A percentile compares a stretch with the other conserved stretches of the same genome.
Evolutionary conservation across 1,284 basidiomycete species (phyloP).

Genomic region (Schizophyllum commune): DNA sequence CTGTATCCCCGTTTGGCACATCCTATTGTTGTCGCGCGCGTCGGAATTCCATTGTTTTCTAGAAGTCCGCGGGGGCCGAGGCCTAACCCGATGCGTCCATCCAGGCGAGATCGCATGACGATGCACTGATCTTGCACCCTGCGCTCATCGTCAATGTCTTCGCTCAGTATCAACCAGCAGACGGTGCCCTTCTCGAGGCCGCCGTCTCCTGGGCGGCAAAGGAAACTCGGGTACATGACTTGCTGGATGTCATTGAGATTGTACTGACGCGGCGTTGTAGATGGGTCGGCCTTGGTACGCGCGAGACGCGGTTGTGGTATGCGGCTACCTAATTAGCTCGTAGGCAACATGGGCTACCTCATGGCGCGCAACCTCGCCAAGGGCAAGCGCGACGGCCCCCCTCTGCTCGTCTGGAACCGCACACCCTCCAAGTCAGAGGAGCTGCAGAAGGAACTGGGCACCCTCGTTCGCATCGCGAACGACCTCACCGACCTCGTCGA

Average conservation of each 20-base stretch:
- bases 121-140: not conserved
- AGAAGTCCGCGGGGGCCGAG: not conserved
- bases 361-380: conserved; percentile 75
- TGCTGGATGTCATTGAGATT: not conserved
- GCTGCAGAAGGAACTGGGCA: conserved; percentile 47
- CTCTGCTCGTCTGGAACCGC: conserved; percentile 67
- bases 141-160: not conserved
- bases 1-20: not conserved
- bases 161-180: not conserved
- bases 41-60: not conserved
- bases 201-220: not conserved
- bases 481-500: conserved; percentile 48
- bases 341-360: conserved; percentile 45
- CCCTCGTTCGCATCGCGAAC: conserved; percentile 46
- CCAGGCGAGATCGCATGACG: not conserved
- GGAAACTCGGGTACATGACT: not conserved
- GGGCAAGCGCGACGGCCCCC: conserved; percentile 26
- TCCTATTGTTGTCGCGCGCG: not conserved
- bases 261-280: not conserved
- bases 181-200: not conserved
- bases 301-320: not conserved
- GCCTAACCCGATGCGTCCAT: not conserved
- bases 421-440: conserved; percentile 49
- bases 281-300: not conserved
- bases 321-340: not conserved